Conservation (phyloP, 208 protist species). For the Trichomonas tenax region DNA sequence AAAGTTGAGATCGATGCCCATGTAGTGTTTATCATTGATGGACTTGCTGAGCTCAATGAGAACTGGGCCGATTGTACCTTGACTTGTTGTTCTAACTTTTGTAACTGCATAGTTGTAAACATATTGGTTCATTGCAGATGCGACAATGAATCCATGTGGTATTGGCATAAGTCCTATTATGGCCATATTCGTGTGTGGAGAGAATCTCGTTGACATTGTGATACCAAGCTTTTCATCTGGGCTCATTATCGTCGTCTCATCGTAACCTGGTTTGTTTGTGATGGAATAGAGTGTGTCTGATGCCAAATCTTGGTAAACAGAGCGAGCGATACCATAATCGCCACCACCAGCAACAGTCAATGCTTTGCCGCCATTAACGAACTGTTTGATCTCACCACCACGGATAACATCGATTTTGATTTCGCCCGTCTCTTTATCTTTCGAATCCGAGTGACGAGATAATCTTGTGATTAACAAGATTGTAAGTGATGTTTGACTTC, state of each 20-base stretch:
- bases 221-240: neutral
- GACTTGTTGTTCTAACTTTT: neutral
- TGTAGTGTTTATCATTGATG: neutral
- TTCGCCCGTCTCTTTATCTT: neutral
- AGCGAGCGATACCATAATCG: neutral
- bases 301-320: neutral
- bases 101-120: neutral
- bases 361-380: neutral
- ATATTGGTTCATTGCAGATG: neutral
- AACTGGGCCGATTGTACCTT: neutral
- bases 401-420: neutral
- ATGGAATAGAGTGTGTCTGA: neutral
- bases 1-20: neutral
- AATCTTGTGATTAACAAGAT: neutral
- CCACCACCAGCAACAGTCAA: neutral
- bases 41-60: neutral
- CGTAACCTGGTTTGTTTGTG: neutral
- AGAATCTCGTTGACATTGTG: neutral
- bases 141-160: neutral
- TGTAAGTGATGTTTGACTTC: neutral
- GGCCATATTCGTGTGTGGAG: neutral
- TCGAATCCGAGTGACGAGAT: neutral
- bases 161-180: neutral
- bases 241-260: neutral
- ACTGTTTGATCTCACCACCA: constrained; percentile 10